Evolutionary conservation across 345 rosid species (phyloP).

Genomic region (Pistacia integerrima): DNA sequence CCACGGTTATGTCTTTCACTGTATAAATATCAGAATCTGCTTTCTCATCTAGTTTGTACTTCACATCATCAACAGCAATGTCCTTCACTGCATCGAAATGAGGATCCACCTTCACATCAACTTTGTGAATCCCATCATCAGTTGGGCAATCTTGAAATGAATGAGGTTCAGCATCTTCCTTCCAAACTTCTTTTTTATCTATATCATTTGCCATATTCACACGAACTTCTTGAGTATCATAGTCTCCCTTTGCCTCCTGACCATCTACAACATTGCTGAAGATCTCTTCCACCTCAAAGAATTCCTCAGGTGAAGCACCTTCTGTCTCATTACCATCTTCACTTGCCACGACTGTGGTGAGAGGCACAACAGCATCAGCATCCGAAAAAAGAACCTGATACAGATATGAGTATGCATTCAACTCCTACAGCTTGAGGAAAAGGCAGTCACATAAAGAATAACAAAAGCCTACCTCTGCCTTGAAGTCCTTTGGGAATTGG

Average conservation of each 20-base stretch:
- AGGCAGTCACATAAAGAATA: slow-evolving; percentile 26
- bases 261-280: slow-evolving; percentile 72
- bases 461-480: slow-evolving; percentile 78
- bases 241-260: slow-evolving; percentile 59
- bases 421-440: slow-evolving; percentile 49
- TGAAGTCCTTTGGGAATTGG: slow-evolving; percentile 72
- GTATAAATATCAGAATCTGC: slow-evolving; percentile 50
- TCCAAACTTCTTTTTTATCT: slow-evolving; percentile 62
- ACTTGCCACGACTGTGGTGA: slow-evolving; percentile 42
- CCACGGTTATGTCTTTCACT: slow-evolving; percentile 88
- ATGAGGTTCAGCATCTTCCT: slow-evolving; percentile 68
- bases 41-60: slow-evolving; percentile 56
- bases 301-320: slow-evolving; percentile 85
- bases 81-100: slow-evolving; percentile 75
- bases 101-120: slow-evolving; percentile 47
- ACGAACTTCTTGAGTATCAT: slow-evolving; percentile 33
- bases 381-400: slow-evolving; percentile 90
- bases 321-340: slow-evolving; percentile 74
- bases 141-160: slow-evolving; percentile 73
- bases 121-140: slow-evolving; percentile 61
- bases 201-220: slow-evolving; percentile 36
- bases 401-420: slow-evolving; percentile 70
- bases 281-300: slow-evolving; percentile 96
- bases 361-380: slow-evolving; percentile 67
- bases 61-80: slow-evolving; percentile 91